These are phyloP conservation scores for Lipomyces yamanashiensis DNA, from an alignment of 805 yeast species.

Conservation along the genomic window DNA sequence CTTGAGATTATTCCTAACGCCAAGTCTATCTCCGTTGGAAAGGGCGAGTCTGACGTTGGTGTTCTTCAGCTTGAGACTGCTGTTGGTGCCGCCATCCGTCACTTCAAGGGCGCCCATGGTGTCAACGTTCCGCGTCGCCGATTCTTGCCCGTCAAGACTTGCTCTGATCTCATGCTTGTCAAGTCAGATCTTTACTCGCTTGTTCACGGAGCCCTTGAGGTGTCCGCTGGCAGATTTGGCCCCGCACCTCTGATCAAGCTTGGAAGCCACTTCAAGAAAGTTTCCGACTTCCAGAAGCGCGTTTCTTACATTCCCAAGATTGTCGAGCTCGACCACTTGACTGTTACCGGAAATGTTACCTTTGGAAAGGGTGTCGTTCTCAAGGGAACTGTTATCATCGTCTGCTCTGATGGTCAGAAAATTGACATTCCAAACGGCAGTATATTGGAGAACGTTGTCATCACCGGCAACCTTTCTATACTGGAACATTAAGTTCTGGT, in stretches of 20 bases:
- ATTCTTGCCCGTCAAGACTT: constrained; percentile 97
- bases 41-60: constrained; percentile 50
- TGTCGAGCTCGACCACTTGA: constrained; percentile 93
- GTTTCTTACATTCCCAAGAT: constrained; percentile 95
- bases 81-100: constrained; percentile 98
- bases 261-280: constrained; percentile 97
- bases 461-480: constrained; percentile 94
- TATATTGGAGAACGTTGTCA: constrained; percentile 91
- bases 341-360: constrained; percentile 94
- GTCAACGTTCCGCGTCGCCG: constrained; percentile 98
- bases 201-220: constrained; percentile 86
- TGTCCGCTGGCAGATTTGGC: constrained; percentile 85
- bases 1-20: constrained; percentile 95
- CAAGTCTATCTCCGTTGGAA: constrained; percentile 68
- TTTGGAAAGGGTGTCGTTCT: constrained; percentile 88
- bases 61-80: constrained; percentile 98
- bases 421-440: constrained; percentile 98
- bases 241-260: constrained; percentile 92
- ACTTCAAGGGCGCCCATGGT: constrained; percentile 93
- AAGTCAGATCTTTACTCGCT: constrained; percentile 91
- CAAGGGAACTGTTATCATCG: constrained; percentile 97
- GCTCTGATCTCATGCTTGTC: constrained; percentile 90
- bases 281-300: constrained; percentile 84
- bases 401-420: constrained; percentile 94
- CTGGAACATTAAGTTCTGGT: constrained; percentile 68